Conservation (phyloP, 495 filamentous ascomycete genomes). For the Penicillium cinerascens region DNA sequence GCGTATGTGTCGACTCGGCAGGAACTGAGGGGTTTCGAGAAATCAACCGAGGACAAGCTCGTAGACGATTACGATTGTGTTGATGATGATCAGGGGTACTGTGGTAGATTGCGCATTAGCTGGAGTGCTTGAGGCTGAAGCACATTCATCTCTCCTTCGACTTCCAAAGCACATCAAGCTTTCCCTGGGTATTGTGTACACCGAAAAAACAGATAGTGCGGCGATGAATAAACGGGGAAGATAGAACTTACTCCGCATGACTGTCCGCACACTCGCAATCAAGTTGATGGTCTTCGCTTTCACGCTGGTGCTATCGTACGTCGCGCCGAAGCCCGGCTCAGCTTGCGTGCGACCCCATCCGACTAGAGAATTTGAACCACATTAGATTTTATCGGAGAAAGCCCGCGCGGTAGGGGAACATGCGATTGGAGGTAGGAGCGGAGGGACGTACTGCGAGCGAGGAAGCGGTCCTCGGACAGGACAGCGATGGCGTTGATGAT, state of each 20-base stretch:
- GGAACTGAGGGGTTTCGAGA: background rate
- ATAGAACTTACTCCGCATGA: constrained; percentile 82
- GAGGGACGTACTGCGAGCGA: constrained; percentile 75
- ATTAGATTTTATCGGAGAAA: background rate
- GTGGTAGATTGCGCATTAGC: constrained; percentile 14
- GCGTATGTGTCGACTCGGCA: background rate
- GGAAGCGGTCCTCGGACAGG: constrained; percentile 95
- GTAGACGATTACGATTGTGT: constrained; percentile 85
- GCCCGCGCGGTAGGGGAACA: background rate
- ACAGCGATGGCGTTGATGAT: constrained; percentile 92
- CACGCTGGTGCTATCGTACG: constrained; percentile 69
- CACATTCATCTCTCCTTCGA: background rate
- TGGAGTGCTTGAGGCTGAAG: background rate
- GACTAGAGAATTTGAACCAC: constrained; percentile 46
- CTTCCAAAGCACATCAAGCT: background rate
- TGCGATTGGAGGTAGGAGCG: constrained; percentile 1
- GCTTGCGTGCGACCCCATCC: constrained; percentile 66
- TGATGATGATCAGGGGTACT: constrained; percentile 95
- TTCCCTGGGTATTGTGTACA: background rate
- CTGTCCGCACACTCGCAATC: constrained; percentile 82
- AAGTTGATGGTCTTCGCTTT: constrained; percentile 85
- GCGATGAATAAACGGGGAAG: background rate
- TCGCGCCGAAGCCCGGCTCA: constrained; percentile 73
- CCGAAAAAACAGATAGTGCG: background rate
- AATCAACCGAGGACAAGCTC: constrained; percentile 80